phyloP scores from a whole-genome alignment of 1,284 basidiomycete species.

The Cutaneotrichosporon cutaneum region DNA sequence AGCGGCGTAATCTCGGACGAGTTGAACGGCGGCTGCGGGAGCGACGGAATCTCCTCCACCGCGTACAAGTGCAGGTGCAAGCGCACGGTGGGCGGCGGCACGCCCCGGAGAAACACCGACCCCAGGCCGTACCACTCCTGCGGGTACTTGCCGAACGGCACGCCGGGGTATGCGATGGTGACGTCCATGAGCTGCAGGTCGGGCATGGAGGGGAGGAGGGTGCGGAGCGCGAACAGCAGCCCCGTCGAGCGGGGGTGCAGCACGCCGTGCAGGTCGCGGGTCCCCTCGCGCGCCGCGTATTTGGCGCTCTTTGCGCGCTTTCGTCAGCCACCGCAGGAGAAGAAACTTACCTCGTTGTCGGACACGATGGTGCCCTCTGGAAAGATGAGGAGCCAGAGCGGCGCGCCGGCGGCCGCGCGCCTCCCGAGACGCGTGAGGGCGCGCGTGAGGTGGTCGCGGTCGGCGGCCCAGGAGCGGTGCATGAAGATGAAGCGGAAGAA shows the following conservation, averaged over 20 bases:
- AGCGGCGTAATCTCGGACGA: slow-evolving; percentile 11
- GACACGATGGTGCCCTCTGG: slow-evolving; percentile 91
- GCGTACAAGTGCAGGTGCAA: slow-evolving; percentile 75
- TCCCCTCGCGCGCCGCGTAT: slow-evolving; percentile 56
- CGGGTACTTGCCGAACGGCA: slow-evolving; percentile 53
- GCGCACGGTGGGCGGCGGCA: slow-evolving; percentile 81
- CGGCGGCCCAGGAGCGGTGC: slow-evolving; percentile 79
- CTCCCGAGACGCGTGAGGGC: slow-evolving; percentile 49
- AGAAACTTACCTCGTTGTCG: slow-evolving; percentile 57
- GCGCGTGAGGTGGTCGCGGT: slow-evolving; percentile 61
- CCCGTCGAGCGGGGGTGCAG: slow-evolving; percentile 90
- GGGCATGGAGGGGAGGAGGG: slow-evolving; percentile 73
- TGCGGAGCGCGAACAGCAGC: slow-evolving; percentile 77
- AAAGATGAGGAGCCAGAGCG: slow-evolving; percentile 80
- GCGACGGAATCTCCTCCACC: slow-evolving; percentile 31
- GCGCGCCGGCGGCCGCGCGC: slow-evolving; percentile 62
- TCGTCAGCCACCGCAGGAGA: neutral
- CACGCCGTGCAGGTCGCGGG: slow-evolving; percentile 69
- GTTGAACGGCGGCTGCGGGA: slow-evolving; percentile 15
- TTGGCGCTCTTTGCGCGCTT: slow-evolving; percentile 74
- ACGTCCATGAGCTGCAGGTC: slow-evolving; percentile 80
- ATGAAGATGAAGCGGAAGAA: slow-evolving; percentile 89
- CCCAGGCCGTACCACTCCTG: slow-evolving; percentile 64
- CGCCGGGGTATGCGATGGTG: slow-evolving; percentile 85
- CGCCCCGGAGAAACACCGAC: slow-evolving; percentile 78